phyloP scores from a whole-genome alignment of 768 basidiomycete species.

The Mycena floridula region DNA sequence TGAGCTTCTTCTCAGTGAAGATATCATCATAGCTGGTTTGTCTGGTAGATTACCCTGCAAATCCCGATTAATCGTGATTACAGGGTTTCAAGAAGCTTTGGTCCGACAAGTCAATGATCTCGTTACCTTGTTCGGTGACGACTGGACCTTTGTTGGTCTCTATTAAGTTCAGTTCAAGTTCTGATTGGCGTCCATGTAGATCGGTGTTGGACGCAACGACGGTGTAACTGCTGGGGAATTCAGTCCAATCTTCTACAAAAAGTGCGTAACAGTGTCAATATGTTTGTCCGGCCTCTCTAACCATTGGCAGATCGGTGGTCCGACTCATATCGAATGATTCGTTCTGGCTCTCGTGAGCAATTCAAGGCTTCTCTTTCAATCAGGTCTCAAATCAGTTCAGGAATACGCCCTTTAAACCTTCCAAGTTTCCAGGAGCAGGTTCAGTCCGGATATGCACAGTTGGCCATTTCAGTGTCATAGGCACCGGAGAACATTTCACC shows the following conservation, averaged over 20 bases:
- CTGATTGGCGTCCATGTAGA: constrained; percentile 17
- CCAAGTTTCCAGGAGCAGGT: constrained; percentile 45
- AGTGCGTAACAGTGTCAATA: constrained; percentile 15
- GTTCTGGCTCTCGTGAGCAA: constrained; percentile 58
- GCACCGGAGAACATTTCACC: constrained; percentile 27
- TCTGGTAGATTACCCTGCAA: background rate
- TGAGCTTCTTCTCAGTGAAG: constrained; percentile 35
- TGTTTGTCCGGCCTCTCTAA: constrained; percentile 1
- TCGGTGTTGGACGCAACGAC: constrained; percentile 61
- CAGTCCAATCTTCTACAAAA: constrained; percentile 56
- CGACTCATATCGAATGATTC: constrained; percentile 35
- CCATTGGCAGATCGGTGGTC: constrained; percentile 22
- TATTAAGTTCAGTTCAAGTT: background rate
- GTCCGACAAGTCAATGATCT: constrained; percentile 53
- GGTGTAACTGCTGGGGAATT: constrained; percentile 52
- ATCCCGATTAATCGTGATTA: constrained; percentile 1
- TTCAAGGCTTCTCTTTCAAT: background rate
- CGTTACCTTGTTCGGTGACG: constrained; percentile 42
- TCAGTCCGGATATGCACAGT: constrained; percentile 44
- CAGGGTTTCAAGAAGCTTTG: constrained; percentile 51
- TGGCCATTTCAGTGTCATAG: constrained; percentile 25
- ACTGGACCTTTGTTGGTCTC: constrained; percentile 45
- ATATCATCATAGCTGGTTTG: constrained; percentile 33
- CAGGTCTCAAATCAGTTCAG: constrained; percentile 16
- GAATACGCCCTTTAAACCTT: constrained; percentile 41